phyloP scores from a whole-genome alignment of 768 basidiomycete species.

The Dictyophora rubrovolvata region DNA sequence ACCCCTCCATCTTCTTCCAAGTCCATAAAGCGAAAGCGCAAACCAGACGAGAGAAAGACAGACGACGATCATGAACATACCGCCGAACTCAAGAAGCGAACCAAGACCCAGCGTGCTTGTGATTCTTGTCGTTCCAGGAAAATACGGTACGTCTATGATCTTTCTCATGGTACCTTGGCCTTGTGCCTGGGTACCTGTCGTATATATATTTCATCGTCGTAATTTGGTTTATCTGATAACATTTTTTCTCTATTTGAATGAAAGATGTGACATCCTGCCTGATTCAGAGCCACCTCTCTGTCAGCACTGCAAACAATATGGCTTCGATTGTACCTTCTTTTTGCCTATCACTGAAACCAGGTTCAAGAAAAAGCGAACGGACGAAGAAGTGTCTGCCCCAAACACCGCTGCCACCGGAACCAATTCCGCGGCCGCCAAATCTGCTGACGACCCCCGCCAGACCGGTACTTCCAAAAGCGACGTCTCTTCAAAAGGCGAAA shows the following conservation, averaged over 20 bases:
- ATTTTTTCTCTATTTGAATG: no score
- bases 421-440: constrained; percentile 24
- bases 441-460: constrained; percentile 16
- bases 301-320: constrained; percentile 91
- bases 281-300: constrained; percentile 75
- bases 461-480: constrained; percentile 40
- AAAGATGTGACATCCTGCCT: constrained; percentile 72
- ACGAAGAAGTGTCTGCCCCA: constrained; percentile 46
- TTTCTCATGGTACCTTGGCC: no score
- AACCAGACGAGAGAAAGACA: constrained; percentile 34
- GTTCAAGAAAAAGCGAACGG: constrained; percentile 91
- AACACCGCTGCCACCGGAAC: constrained; percentile 16
- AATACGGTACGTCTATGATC: constrained; percentile 45
- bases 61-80: constrained; percentile 48
- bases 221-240: not conserved
- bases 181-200: no score
- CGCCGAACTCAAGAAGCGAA: constrained; percentile 69
- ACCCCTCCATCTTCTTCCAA: constrained; percentile 40
- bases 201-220: constrained; percentile 4
- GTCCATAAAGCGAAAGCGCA: constrained; percentile 28
- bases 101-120: constrained; percentile 87
- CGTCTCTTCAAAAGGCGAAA: constrained; percentile 37
- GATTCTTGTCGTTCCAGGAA: constrained; percentile 86
- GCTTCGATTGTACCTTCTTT: constrained; percentile 94
- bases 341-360: constrained; percentile 97